Base-by-base conservation (phyloP, 2,329 filamentous ascomycete genomes). In the Aspergillus piperis region DNA sequence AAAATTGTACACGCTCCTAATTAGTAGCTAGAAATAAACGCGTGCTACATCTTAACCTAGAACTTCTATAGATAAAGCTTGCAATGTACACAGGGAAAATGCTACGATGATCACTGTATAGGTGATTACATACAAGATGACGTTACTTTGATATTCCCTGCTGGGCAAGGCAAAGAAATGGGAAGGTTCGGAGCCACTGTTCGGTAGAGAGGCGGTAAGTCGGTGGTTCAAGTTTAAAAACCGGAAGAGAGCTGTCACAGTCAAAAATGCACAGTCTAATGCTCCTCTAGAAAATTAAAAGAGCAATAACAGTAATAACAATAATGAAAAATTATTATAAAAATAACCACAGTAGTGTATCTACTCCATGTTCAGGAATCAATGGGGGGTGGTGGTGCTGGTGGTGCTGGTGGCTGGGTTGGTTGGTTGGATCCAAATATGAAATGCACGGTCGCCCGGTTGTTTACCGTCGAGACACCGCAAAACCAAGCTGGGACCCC, bases 381-480 rank as follows among this genome's bases (percentile, higher is more conserved):
- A 42, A 42, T 42, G n/a, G 39, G 39, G 7, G 23, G 3, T 30
- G 27, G 19, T 21, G 19, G 19, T 21, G 19, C 8, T 25, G 23
- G 8, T 30, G 27, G 27, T 25, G 23, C 3, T 30, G 27, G 27
- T 42, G 41, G 47, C 19, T 44, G 41, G 41, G 21, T 19, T 50
- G 47, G 47, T n/a, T 50, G 47, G 47, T 50, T 30, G 25, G 21
- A 32, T 13, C 32, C 32, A 1, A 19, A 44, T 13, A 7, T 44
- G 47, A 19, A 21, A 44, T 44, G 47, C 47, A 50, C 47, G 47
- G 47, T n/a, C 47, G 47, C 47, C 47, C 47, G 47, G 47, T 50
- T 50, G 47, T 50, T 50, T 50, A 50, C 47, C 47, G 47, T 30
- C 47, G 44, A 27, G 47, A 50, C 47, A 49, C 44, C 44, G 44